Evolutionary conservation across 768 basidiomycete species (phyloP), one percentile per base, ranked within the genome.

Genomic region (Leccinellum rugosiceps): DNA sequence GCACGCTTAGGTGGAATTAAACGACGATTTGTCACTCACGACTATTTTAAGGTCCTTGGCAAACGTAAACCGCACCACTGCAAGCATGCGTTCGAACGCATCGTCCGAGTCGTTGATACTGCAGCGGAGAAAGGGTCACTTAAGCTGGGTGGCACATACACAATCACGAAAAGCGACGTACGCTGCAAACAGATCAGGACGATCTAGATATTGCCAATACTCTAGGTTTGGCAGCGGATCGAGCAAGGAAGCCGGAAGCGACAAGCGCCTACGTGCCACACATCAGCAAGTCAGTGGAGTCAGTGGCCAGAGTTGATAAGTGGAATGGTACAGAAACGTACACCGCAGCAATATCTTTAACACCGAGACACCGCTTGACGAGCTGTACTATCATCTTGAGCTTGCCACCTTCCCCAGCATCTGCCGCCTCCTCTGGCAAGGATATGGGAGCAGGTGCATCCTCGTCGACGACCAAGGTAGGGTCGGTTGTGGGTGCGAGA

Each of bases 191-290:
- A 93, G 76, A 73, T 97, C 94, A 7, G 94, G 91, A 63, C 93
- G 80, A 73, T 96, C 94, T 48, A 93, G 79, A 64, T 94, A 95
- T 63, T 92, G 87, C 92, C 92, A 97, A 76, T 94, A 98, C 75
- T 98, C 95, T 51, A 98, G 81, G 75, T 98, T 98, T 5, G 95
- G 95, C 63, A 95, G 81, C 4, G 95, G 95, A 70, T 97, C 95
- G 44, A 98, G 81, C 49, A 98, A 74, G 46, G 93, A 95, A 14
- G 95, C 94, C 3, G 95, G 95, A 41, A 98, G 76, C 0, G 94
- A 97, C 28, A 98, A 76, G 49, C 94, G 91, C 84, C 94, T 97
- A 56, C 14, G 56, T 41, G n/a, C 38, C 38, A 41, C 38, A 30
- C 23, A 46, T 23, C 48, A 53, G 21, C 10, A n/a, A 38, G 38